Percentiles rank a stretch among this genome's conserved stretches.
phyloP scores from a whole-genome alignment of 2,329 filamentous ascomycete species.

The Colletotrichum sp. region DNA sequence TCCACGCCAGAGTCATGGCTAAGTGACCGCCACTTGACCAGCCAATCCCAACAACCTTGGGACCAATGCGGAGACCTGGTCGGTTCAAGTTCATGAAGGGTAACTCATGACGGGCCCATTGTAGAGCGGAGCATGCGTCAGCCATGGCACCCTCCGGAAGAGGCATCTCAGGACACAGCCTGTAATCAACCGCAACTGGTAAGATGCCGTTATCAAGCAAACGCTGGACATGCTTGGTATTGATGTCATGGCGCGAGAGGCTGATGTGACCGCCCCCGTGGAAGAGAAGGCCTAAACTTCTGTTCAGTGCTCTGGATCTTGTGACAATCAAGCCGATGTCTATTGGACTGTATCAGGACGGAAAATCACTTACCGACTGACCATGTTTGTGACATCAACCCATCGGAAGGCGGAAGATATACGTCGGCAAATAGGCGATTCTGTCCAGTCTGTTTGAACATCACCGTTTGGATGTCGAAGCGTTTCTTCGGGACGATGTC shows the following conservation, averaged over 20 bases:
- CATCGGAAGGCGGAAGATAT: not conserved
- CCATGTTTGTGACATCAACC: slow-evolving; percentile 14
- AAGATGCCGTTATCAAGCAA: slow-evolving; percentile 45
- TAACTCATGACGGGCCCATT: slow-evolving; percentile 41
- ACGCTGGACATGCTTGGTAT: slow-evolving; percentile 36
- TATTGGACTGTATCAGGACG: not conserved
- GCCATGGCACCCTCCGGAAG: slow-evolving; percentile 49
- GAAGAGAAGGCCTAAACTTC: slow-evolving; percentile 19
- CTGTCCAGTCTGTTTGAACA: not conserved
- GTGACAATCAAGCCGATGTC: not conserved
- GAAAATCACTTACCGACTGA: not conserved
- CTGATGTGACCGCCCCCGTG: slow-evolving; percentile 48
- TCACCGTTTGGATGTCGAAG: not conserved
- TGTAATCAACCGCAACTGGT: slow-evolving; percentile 54
- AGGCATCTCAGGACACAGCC: slow-evolving; percentile 53
- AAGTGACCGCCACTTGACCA: slow-evolving; percentile 55
- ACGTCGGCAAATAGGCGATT: not conserved
- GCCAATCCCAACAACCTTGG: slow-evolving; percentile 44
- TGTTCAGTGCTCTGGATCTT: not conserved
- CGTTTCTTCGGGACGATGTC: not conserved
- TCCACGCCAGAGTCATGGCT: slow-evolving; percentile 48
- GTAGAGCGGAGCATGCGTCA: slow-evolving; percentile 47
- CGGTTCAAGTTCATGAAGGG: slow-evolving; percentile 27
- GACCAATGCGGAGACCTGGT: slow-evolving; percentile 22
- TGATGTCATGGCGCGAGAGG: slow-evolving; percentile 40